Evolutionary conservation across 2,329 filamentous ascomycete genomes (phyloP), one percentile per base, ranked within the genome.

Genomic region (Coniochaeta pulveracea): DNA sequence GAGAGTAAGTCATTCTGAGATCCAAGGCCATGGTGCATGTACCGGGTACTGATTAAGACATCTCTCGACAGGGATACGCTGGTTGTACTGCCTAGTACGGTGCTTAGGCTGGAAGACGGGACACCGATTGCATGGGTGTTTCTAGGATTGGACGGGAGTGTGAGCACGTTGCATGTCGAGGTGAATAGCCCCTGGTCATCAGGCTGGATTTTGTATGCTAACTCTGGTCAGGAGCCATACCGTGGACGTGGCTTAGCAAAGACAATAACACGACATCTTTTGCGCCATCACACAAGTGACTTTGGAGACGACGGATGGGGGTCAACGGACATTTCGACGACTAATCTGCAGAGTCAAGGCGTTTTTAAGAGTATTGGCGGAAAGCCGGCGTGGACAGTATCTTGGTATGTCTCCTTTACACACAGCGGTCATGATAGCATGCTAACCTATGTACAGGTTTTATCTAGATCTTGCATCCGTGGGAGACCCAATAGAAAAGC

Each of bases 111-210:
- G 0, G 46, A 51, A 2, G 60, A 67, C 12, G 62, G 59, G 1
- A 64, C 55, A 2, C 63, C 68, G 0, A 55, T 83, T 5, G 72
- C 76, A 0, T 85, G 80, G 80, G 69, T 66, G 0, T 80, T 84
- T 33, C 47, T 73, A 4, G 63, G 43, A 4, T 26, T 43, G 27
- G 52, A 51, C 19, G 43, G 41, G 19, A 43, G 42, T 9, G 17
- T 49, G 6, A 47, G 42, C 14, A 45, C 45, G 6, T 21, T 50
- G 9, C 43, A 49, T 41, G 44, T 48, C 33, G 45, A 48, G 43
- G 47, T 49, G 18, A 23, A 36, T 15, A n/a, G 3, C 16, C 4
- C 14, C 5, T 3, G n/a, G 16, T 4, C 6, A 11, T 3, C 9
- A 18, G 4, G 27, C n/a, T 19, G 15, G 17, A 23, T n/a, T n/a